Evolutionary conservation across 768 basidiomycete genomes (phyloP), one percentile per base, ranked within the genome.

Genomic region (Pluteus cervinus): DNA sequence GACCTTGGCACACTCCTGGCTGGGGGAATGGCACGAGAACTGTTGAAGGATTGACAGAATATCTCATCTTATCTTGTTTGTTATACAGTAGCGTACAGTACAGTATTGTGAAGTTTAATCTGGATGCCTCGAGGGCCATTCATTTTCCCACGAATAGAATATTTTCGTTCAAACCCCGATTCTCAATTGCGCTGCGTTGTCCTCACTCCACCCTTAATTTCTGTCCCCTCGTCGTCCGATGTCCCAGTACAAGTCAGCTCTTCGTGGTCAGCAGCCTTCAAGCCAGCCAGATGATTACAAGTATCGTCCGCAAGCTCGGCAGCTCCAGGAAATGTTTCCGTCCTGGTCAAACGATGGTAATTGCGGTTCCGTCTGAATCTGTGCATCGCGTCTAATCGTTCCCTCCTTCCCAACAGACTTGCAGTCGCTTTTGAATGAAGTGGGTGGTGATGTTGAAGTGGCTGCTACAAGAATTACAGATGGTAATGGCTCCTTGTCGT

Each of bases 401-500:
- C 43, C 38, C 31, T 30, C 31, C 47, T 33, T 48, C 9, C 42
- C 21, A 24, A 51, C 52, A 73, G 88, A 90, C 65, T 73, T 90
- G 45, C 68, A 73, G 45, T 77, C 80, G 5, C 66, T 85, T 37
- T 70, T 91, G 30, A 44, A 49, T 35, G 87, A 91, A 57, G 75
- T 75, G 15, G 61, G 58, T 24, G 87, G 87, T 29, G 85, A 89
- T 55, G 62, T 79, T 25, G 60, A 83, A 45, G 47, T 79, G 39
- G 87, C 86, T 29, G 83, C 73, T 4, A 71, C 71, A n/a, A 71
- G 79, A 54, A 86, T 91, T 45, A 74, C 65, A 38, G 88, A 90
- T 55, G 87, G 87, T 46, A 22, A 2, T 25, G 34, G 41, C 18
- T 29, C 11, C 31, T 25, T 43, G 25, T 25, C 43, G 38, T 22